Evolutionary conservation across 2,329 filamentous ascomycete genomes (phyloP).

Genomic region (Colletotrichum scovillei): DNA sequence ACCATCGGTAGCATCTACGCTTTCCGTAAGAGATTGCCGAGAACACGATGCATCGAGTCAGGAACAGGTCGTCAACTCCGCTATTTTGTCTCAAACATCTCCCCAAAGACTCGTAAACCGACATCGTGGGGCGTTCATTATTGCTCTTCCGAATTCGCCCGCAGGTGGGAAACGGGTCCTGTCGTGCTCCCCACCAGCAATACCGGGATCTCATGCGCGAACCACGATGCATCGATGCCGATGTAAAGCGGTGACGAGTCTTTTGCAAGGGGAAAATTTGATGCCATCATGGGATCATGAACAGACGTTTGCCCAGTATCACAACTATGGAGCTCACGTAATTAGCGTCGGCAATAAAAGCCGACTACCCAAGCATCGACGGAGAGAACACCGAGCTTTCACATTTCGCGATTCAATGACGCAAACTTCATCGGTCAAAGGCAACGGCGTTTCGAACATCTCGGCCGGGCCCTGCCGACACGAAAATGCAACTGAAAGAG

Average conservation of each 20-base stretch:
- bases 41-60: no score
- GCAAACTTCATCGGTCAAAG: no score
- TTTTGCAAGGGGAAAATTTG: not conserved
- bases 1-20: no score
- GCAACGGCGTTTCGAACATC: not conserved
- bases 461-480: slow-evolving; percentile 15
- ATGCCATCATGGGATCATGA: not conserved
- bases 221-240: no score
- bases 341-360: not conserved
- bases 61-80: no score
- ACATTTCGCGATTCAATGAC: not conserved
- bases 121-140: not conserved
- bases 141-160: slow-evolving; percentile 10
- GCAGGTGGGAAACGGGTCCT: not conserved
- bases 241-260: no score
- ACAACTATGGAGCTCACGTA: not conserved
- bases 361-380: not conserved
- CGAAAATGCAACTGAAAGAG: not conserved
- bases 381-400: not conserved
- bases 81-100: no score
- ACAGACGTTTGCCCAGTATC: not conserved
- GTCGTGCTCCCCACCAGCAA: not conserved
- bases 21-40: no score
- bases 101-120: not conserved
- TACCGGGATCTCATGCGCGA: not conserved